Conservation (phyloP, 148 eudicot genomes). For the Chenopodium album region DNA sequence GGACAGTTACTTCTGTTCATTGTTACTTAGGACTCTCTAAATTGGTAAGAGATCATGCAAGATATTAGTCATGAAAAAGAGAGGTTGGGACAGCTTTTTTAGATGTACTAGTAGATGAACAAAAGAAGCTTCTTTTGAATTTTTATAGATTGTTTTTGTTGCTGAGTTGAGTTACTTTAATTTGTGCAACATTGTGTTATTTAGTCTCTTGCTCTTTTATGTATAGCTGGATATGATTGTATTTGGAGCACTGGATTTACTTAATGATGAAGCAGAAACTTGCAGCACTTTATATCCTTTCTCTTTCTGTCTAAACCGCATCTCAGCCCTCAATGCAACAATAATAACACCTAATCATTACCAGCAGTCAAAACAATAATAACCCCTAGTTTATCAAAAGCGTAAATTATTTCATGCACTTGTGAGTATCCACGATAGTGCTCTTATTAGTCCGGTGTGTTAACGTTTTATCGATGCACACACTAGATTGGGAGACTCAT, state of each 20-base stretch:
- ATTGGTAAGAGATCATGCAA: constrained; percentile 11
- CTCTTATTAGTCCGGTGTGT: too few relatives aligned
- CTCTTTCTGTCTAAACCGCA: background rate
- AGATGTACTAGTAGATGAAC: constrained; percentile 4
- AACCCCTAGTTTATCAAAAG: background rate
- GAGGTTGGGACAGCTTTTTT: constrained; percentile 5
- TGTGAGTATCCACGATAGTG: background rate
- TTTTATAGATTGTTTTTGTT: background rate
- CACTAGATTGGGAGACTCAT: too few relatives aligned
- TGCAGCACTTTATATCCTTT: background rate
- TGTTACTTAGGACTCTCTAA: constrained; percentile 2
- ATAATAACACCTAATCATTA: background rate
- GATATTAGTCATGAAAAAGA: constrained; percentile 1
- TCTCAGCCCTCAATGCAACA: background rate
- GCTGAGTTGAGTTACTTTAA: background rate
- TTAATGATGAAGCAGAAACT: background rate
- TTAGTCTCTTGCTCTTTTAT: background rate
- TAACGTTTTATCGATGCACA: too few relatives aligned
- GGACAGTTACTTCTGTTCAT: background rate
- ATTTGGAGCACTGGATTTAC: background rate
- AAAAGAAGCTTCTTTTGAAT: constrained; percentile 9
- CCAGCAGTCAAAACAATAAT: background rate
- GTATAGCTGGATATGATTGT: background rate
- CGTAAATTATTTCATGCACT: background rate
- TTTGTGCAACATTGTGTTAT: background rate